Evolutionary conservation across 148 eudicot species (phyloP).

Genomic region (Rhododendron williamsianum): DNA sequence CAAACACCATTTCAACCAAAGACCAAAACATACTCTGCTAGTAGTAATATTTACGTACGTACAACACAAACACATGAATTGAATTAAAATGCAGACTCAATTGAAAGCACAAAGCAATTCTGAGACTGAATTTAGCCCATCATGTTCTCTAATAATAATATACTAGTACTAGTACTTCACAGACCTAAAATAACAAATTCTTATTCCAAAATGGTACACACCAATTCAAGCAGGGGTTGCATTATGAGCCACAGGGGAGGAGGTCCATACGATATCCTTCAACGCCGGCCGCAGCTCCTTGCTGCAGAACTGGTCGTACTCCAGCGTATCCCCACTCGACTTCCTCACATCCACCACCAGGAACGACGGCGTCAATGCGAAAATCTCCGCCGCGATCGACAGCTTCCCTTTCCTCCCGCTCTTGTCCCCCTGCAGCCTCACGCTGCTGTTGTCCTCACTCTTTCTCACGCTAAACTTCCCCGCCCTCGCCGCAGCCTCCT

Average conservation of each 20-base stretch:
- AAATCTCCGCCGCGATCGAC: slow-evolving; percentile 41
- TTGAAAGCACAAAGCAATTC: neutral
- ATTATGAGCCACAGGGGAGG: neutral
- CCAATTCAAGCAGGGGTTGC: slow-evolving; percentile 2
- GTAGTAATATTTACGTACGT: neutral
- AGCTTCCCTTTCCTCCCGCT: slow-evolving; percentile 47
- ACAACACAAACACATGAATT: neutral
- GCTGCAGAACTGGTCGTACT: slow-evolving; percentile 49
- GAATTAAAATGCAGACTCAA: neutral
- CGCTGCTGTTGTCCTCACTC: slow-evolving; percentile 24
- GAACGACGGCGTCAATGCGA: slow-evolving; percentile 36
- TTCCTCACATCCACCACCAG: slow-evolving; percentile 48
- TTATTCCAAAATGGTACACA: too few species aligned
- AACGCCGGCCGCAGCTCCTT: slow-evolving; percentile 49
- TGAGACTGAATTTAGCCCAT: neutral
- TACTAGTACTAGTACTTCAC: too few species aligned
- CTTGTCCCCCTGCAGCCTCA: slow-evolving; percentile 34
- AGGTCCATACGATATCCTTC: slow-evolving; percentile 47
- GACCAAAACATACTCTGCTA: neutral
- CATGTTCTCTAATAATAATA: neutral
- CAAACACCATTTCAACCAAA: neutral
- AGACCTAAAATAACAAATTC: neutral
- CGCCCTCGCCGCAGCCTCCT: slow-evolving; percentile 39
- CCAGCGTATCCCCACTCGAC: slow-evolving; percentile 46
- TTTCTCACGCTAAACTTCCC: slow-evolving; percentile 31